phyloP scores from a whole-genome alignment of 768 basidiomycete species.

The Cyclocybe cylindracea region DNA sequence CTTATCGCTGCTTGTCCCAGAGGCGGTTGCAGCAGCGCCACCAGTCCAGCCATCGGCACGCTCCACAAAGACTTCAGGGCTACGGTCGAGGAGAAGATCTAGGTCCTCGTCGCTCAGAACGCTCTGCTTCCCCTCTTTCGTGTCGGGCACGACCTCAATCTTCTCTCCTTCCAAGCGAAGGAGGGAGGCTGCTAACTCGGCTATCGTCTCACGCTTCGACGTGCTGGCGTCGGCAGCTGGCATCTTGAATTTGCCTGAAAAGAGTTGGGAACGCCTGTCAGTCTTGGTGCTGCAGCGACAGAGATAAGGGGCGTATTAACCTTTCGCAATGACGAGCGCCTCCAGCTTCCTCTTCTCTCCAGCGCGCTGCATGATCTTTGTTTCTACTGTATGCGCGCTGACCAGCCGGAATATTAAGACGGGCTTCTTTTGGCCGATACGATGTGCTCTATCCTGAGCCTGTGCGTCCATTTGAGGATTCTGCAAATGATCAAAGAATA shows the following conservation, averaged over 20 bases:
- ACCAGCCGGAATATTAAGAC: conserved; percentile 90
- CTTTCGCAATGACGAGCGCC: conserved; percentile 93
- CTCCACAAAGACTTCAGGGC: conserved; percentile 69
- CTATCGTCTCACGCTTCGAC: conserved; percentile 64
- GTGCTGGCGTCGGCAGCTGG: conserved; percentile 54
- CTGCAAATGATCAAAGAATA: conserved; percentile 33
- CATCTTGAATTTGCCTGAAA: conserved; percentile 80
- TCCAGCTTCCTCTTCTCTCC: conserved; percentile 88
- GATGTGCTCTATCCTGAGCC: conserved; percentile 93
- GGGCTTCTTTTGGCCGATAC: conserved; percentile 92
- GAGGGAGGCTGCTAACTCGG: conserved; percentile 79
- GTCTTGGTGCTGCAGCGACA: neutral
- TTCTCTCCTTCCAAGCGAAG: conserved; percentile 85
- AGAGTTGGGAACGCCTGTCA: neutral
- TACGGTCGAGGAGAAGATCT: conserved; percentile 77
- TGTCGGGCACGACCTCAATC: conserved; percentile 81
- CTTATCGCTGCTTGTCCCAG: too few species aligned
- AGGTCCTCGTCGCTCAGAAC: conserved; percentile 85
- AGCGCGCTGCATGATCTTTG: conserved; percentile 87
- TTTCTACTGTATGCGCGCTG: conserved; percentile 88
- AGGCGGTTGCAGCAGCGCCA: conserved; percentile 9
- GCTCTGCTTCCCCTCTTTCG: conserved; percentile 63
- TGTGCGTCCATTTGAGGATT: conserved; percentile 97
- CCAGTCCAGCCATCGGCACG: conserved; percentile 15
- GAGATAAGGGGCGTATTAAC: conserved; percentile 31